Percentiles rank a stretch among this genome's conserved stretches.
Conservation (phyloP, 2,329 filamentous ascomycete species). For the Nemania sp. region DNA sequence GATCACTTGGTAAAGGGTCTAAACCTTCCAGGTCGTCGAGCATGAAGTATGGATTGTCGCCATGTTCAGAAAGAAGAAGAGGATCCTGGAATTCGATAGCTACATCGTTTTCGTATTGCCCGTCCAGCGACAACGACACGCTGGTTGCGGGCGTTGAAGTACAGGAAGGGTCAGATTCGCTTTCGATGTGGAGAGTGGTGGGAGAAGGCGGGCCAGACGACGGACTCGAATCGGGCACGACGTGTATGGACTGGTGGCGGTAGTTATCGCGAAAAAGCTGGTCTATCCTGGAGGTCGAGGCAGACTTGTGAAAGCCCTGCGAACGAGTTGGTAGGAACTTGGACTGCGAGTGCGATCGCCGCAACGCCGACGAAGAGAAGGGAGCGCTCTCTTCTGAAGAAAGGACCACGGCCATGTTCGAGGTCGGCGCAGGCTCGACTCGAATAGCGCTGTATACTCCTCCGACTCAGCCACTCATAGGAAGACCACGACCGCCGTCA, state of each 20-base stretch:
- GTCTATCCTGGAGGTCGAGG: slow-evolving; percentile 51
- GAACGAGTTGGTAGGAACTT: slow-evolving; percentile 53
- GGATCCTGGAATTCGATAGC: slow-evolving; percentile 52
- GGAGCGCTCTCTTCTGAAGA: slow-evolving; percentile 60
- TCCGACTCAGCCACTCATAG: slow-evolving; percentile 34
- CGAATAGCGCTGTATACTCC: slow-evolving; percentile 25
- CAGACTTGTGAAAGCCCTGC: slow-evolving; percentile 48
- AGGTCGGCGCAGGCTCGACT: slow-evolving; percentile 1
- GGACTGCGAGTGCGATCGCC: slow-evolving; percentile 63
- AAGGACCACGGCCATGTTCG: slow-evolving; percentile 59
- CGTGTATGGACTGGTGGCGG: slow-evolving; percentile 40
- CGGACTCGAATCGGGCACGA: slow-evolving; percentile 49
- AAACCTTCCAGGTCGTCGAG: slow-evolving; percentile 46
- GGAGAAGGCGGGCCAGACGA: slow-evolving; percentile 63
- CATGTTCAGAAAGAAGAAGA: slow-evolving; percentile 51
- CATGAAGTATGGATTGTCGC: slow-evolving; percentile 52
- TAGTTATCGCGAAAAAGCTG: slow-evolving; percentile 51
- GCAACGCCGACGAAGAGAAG: slow-evolving; percentile 57
- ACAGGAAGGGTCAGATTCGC: slow-evolving; percentile 57
- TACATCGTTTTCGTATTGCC: slow-evolving; percentile 54
- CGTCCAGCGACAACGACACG: slow-evolving; percentile 64
- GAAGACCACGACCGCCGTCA: slow-evolving; percentile 28
- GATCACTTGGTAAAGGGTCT: slow-evolving; percentile 56
- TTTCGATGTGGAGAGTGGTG: slow-evolving; percentile 54
- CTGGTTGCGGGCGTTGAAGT: slow-evolving; percentile 67